phyloP scores from a whole-genome alignment of 768 basidiomycete species.

The Russula olivacea region DNA sequence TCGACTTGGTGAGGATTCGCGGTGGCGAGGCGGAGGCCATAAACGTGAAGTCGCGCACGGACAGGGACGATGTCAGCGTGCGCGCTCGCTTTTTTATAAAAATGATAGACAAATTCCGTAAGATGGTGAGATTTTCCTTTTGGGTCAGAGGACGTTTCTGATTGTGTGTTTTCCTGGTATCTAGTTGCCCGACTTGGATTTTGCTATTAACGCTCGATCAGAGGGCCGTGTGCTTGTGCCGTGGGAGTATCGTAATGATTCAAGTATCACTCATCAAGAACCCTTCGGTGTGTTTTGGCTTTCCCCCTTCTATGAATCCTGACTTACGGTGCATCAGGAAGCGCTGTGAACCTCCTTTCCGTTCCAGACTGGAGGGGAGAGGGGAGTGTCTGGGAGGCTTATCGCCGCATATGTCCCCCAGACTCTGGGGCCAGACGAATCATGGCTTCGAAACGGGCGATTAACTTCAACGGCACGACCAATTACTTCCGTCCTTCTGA shows the following conservation, averaged over 20 bases:
- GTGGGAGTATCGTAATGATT: slow-evolving; percentile 76
- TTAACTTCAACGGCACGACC: slow-evolving; percentile 33
- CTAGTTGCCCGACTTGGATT: slow-evolving; percentile 89
- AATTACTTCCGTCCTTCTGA: slow-evolving; percentile 29
- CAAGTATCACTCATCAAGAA: slow-evolving; percentile 56
- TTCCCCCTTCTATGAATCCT: background rate
- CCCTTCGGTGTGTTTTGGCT: slow-evolving; percentile 30
- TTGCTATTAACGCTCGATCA: slow-evolving; percentile 88
- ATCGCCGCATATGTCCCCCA: slow-evolving; percentile 85
- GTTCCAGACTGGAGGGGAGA: slow-evolving; percentile 78
- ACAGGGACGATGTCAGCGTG: slow-evolving; percentile 65
- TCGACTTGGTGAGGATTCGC: slow-evolving; percentile 79
- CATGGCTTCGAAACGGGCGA: slow-evolving; percentile 65
- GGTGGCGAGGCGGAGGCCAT: slow-evolving; percentile 56
- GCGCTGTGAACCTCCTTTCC: slow-evolving; percentile 47
- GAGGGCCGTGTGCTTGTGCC: slow-evolving; percentile 92
- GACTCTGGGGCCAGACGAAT: slow-evolving; percentile 73
- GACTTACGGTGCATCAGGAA: slow-evolving; percentile 33
- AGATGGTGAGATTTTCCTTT: slow-evolving; percentile 41
- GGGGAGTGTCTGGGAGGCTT: slow-evolving; percentile 91
- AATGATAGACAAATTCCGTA: slow-evolving; percentile 68
- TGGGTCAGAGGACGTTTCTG: background rate
- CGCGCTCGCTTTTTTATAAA: slow-evolving; percentile 69
- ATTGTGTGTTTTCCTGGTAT: slow-evolving; percentile 7
- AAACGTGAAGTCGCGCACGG: slow-evolving; percentile 50